Conservation (phyloP, 192 early-diverging fungal species). For the Coemansia sp. region DNA sequence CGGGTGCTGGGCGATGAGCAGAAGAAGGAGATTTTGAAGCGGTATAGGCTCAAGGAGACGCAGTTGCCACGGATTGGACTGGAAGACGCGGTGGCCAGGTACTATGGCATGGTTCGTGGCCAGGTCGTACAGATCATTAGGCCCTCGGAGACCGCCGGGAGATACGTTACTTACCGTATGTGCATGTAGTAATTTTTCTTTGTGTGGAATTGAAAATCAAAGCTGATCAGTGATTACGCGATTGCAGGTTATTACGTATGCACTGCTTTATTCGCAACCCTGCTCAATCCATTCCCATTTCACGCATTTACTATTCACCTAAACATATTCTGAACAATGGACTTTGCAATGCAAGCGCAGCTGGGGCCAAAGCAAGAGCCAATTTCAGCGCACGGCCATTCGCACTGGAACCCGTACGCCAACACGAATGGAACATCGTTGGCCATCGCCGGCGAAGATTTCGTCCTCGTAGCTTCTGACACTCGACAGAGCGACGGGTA, state of each 20-base stretch:
- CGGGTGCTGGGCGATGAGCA: constrained; percentile 81
- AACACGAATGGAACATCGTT: constrained; percentile 86
- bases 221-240: background rate
- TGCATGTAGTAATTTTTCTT: constrained; percentile 64
- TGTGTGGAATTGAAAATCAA: background rate
- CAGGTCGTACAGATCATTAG: constrained; percentile 94
- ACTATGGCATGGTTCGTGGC: constrained; percentile 87
- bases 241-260: background rate
- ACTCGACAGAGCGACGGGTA: constrained; percentile 90
- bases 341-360: constrained; percentile 23
- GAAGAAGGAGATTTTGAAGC: constrained; percentile 83
- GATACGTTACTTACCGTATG: constrained; percentile 94
- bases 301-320: background rate
- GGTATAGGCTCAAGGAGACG: constrained; percentile 93
- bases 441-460: constrained; percentile 95
- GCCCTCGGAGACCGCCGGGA: constrained; percentile 93
- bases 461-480: constrained; percentile 90
- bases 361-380: constrained; percentile 17
- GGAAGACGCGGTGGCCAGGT: constrained; percentile 91
- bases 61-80: constrained; percentile 90
- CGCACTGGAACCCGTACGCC: constrained; percentile 86
- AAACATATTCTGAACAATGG: constrained; percentile 11
- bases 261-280: background rate
- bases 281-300: background rate
- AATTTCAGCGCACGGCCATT: constrained; percentile 35